Conservation (phyloP, 768 basidiomycete genomes). For the Pseudohyphozyma bogoriensis region DNA sequence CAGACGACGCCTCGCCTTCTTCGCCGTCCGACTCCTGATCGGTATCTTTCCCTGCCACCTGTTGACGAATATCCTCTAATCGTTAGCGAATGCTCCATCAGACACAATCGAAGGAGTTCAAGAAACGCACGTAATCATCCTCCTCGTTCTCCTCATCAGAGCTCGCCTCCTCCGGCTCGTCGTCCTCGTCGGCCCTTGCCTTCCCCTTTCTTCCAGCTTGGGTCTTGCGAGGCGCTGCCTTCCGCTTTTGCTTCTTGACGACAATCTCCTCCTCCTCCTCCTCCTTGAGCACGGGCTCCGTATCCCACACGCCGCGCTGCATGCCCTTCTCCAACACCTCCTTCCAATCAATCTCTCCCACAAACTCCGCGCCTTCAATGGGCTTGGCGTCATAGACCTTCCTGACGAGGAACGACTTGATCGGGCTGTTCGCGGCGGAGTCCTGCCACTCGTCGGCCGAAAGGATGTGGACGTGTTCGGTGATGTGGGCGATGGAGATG, state of each 20-base stretch:
- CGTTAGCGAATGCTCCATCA: not conserved
- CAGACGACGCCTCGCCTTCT: not conserved
- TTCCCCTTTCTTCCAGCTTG: too few species aligned
- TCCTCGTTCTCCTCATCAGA: constrained; percentile 34
- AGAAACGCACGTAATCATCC: constrained; percentile 36
- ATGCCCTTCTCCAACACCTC: not conserved
- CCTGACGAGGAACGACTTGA: constrained; percentile 17
- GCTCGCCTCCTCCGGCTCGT: not conserved
- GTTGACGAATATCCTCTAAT: too few species aligned
- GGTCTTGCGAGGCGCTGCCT: too few species aligned
- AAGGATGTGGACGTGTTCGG: constrained; percentile 4
- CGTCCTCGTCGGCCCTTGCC: too few species aligned
- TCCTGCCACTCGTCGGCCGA: not conserved
- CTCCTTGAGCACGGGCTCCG: constrained; percentile 22
- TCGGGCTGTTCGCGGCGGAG: not conserved
- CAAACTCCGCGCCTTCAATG: constrained; percentile 12
- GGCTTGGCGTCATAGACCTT: constrained; percentile 27
- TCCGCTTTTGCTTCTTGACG: too few species aligned
- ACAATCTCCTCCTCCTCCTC: constrained; percentile 20
- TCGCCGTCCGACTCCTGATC: not conserved
- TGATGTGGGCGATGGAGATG: constrained; percentile 8
- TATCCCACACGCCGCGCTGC: constrained; percentile 11
- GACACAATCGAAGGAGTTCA: constrained; percentile 12
- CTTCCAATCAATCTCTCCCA: constrained; percentile 15
- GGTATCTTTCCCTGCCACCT: too few species aligned